Base-by-base conservation (phyloP, 2,329 filamentous ascomycete genomes). In the Leptographium lundbergii region DNA sequence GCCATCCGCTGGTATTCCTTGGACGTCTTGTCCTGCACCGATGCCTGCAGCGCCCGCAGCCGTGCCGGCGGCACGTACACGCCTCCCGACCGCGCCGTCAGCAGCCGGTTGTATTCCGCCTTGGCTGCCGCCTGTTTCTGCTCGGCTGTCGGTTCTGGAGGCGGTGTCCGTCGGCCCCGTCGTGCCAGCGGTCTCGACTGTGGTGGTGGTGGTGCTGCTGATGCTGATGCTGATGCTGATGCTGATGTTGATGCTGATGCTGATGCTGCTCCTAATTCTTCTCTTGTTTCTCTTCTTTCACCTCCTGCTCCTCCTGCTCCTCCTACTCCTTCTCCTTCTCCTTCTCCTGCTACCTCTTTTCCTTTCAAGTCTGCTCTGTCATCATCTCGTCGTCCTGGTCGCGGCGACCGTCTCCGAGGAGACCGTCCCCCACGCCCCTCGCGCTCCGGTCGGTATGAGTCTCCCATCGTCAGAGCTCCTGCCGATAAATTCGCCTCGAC, bases 1-100 rank as follows among this genome's bases (percentile, higher is more conserved):
- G 91, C 91, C 89, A 99, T 95, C 67, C 94, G 89, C 80, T 97
- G 94, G 70, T 96, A 97, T 74, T 97, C 94, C 73, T 96, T 95
- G 73, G 87, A 95, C 58, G 82, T 86, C 78, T 95, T 96, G 75
- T 99, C 94, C 62, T 91, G 96, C 72, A 99, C 96, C 73, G 96
- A 91, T 57, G 91, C 89, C 75, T 99, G 94, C 62, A 99, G 81
- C 47, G 92, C 92, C 66, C 91, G 85, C 69, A 99, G 78, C 66
- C 90, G 82, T 57, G 92, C 92, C 0, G 94, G 94, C 24, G 94
- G 94, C 62, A 99, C 95, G 70, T 99, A 99, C 27, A 91, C 95
- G 66, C 94, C 94, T 64, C 94, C 94, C 54, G 91, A 96, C 65
- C 94, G 88, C 83, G 95, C 92, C 64, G 82, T 94, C 66, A 96